Conservation (phyloP, 306 rosid species). For the Dryas octopetala region DNA sequence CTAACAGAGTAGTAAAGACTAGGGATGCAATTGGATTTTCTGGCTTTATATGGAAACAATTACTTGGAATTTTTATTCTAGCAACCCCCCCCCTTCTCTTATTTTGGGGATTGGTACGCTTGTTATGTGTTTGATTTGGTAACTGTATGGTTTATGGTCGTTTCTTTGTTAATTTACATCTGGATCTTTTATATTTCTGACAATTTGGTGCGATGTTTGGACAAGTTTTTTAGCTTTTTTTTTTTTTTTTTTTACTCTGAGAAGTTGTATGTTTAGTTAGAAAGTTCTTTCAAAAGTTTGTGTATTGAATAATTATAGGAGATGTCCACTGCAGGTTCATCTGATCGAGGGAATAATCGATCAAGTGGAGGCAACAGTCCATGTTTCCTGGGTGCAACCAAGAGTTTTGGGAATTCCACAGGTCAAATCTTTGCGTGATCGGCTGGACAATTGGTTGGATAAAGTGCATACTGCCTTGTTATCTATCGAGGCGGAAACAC, state of each 20-base stretch:
- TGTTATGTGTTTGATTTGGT: too few relatives aligned
- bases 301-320: conserved; percentile 14
- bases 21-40: background rate
- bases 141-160: too few relatives aligned
- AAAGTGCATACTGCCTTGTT: conserved; percentile 84
- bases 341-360: conserved; percentile 96
- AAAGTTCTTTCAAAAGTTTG: background rate
- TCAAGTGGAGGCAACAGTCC: conserved; percentile 92
- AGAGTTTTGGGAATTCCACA: conserved; percentile 92
- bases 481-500: conserved; percentile 97
- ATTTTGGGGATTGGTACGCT: too few relatives aligned
- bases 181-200: too few relatives aligned
- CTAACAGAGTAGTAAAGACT: background rate
- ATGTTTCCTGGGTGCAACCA: conserved; percentile 99
- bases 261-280: background rate
- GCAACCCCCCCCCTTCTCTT: too few relatives aligned
- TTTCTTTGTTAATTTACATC: too few relatives aligned
- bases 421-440: conserved; percentile 80
- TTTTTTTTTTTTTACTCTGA: too few relatives aligned
- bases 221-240: background rate
- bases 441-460: conserved; percentile 77
- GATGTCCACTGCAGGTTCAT: conserved; percentile 66
- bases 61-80: background rate
- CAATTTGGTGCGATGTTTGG: too few relatives aligned
- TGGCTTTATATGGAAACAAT: background rate